phyloP scores from a whole-genome alignment of 768 basidiomycete genomes.

The Lyophyllum semitale region DNA sequence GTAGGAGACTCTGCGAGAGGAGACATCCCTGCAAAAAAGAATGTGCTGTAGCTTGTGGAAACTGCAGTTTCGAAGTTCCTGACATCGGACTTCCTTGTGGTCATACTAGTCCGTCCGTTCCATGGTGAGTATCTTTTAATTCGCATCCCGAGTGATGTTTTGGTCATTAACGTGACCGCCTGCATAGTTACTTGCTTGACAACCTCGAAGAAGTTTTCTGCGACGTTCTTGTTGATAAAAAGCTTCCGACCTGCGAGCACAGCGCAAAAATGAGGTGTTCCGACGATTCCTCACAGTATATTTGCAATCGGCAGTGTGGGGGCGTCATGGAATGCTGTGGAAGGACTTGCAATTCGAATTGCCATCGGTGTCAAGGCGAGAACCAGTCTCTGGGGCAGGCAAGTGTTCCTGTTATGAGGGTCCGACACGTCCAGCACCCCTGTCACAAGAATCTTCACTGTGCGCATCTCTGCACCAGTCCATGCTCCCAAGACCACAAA shows the following conservation, averaged over 20 bases:
- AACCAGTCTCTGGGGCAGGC: conserved; percentile 8
- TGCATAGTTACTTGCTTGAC: conserved; percentile 46
- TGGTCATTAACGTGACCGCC: background rate
- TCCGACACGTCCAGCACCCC: conserved; percentile 42
- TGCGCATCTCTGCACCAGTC: conserved; percentile 49
- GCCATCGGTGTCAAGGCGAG: conserved; percentile 48
- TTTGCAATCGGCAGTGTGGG: conserved; percentile 45
- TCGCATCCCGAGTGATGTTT: background rate
- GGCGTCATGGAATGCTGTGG: conserved; percentile 54
- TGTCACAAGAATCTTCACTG: conserved; percentile 59
- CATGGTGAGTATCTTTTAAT: conserved; percentile 45
- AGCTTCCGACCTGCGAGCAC: conserved; percentile 58
- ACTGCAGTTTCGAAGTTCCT: conserved; percentile 48
- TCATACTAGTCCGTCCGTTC: conserved; percentile 42
- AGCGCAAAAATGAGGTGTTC: conserved; percentile 46
- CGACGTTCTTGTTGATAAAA: conserved; percentile 39
- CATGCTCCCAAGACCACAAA: conserved; percentile 52
- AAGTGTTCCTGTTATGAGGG: conserved; percentile 23
- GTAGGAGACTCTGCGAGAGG: conserved; percentile 52
- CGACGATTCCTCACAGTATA: conserved; percentile 35
- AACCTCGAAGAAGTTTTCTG: conserved; percentile 46
- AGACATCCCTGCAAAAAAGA: conserved; percentile 58
- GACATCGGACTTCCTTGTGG: conserved; percentile 60
- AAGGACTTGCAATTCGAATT: conserved; percentile 47
- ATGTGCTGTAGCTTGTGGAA: conserved; percentile 55